These are phyloP conservation scores for Tetracladium marchalianum DNA, from an alignment of 495 filamentous ascomycete species.

Conservation along the genomic window DNA sequence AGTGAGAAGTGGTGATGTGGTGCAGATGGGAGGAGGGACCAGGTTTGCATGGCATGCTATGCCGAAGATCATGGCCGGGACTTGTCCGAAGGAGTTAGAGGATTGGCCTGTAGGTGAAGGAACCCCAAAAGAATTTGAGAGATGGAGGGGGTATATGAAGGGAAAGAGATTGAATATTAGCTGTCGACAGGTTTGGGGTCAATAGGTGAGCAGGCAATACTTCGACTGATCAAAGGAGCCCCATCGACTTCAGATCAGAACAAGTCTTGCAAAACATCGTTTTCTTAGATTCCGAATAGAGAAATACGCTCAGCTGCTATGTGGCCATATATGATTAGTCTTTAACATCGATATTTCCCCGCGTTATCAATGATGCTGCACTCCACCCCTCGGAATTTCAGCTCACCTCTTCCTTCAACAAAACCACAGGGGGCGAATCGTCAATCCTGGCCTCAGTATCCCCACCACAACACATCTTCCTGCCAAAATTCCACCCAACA, in stretches of 20 bases:
- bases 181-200: slow-evolving; percentile 66
- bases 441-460: not conserved
- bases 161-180: slow-evolving; percentile 83
- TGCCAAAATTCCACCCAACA: slow-evolving; percentile 4
- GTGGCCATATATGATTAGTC: too few relatives aligned
- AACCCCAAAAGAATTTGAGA: slow-evolving; percentile 26
- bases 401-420: too few relatives aligned
- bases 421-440: too few relatives aligned
- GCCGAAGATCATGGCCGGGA: slow-evolving; percentile 66
- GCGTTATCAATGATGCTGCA: too few relatives aligned
- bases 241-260: too few relatives aligned
- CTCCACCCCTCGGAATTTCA: too few relatives aligned
- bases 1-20: slow-evolving; percentile 68
- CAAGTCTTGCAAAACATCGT: too few relatives aligned
- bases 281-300: too few relatives aligned
- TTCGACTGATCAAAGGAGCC: too few relatives aligned
- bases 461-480: not conserved
- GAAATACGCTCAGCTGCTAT: too few relatives aligned
- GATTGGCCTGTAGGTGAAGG: slow-evolving; percentile 56
- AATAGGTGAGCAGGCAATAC: not conserved
- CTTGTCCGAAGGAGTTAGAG: slow-evolving; percentile 64
- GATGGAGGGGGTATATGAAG: slow-evolving; percentile 78
- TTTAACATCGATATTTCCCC: too few relatives aligned
- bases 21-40: slow-evolving; percentile 71
- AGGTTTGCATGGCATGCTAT: slow-evolving; percentile 93